A percentile compares a stretch with the other conserved stretches of the same genome.
Conservation (phyloP, 2,329 filamentous ascomycete species). For the Aspergillus candidus region DNA sequence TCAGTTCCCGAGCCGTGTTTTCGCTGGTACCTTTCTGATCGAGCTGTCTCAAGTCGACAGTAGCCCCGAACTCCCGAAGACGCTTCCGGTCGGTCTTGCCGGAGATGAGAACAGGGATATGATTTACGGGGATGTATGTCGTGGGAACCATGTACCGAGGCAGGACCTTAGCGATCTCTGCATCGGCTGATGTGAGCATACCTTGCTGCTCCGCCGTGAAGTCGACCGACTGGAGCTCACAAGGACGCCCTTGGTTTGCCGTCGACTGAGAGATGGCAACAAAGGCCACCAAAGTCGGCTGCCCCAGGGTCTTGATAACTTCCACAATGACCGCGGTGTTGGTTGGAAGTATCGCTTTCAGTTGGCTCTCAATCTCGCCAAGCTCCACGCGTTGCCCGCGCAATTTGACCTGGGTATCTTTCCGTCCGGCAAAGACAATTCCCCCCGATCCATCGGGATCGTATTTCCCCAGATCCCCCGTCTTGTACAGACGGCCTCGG, state of each 20-base stretch:
- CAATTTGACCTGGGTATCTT: slow-evolving; percentile 39
- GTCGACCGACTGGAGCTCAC: slow-evolving; percentile 11
- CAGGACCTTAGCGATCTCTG: slow-evolving; percentile 21
- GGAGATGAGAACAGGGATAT: slow-evolving; percentile 39
- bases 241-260: slow-evolving; percentile 11
- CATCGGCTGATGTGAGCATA: slow-evolving; percentile 17
- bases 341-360: slow-evolving; percentile 23
- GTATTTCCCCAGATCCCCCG: slow-evolving; percentile 35
- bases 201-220: slow-evolving; percentile 14
- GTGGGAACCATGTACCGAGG: slow-evolving; percentile 34
- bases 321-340: slow-evolving; percentile 42
- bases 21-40: slow-evolving; percentile 14
- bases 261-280: slow-evolving; percentile 19
- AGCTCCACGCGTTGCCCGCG: slow-evolving; percentile 41
- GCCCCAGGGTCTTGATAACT: slow-evolving; percentile 37
- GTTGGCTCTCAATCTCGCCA: slow-evolving; percentile 37
- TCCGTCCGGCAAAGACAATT: slow-evolving; percentile 34
- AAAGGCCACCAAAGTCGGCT: slow-evolving; percentile 28
- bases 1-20: slow-evolving; percentile 21
- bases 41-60: slow-evolving; percentile 27
- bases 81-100: slow-evolving; percentile 42
- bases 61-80: slow-evolving; percentile 29
- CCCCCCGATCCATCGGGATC: slow-evolving; percentile 34
- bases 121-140: slow-evolving; percentile 39
- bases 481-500: slow-evolving; percentile 34